Evolutionary conservation across 2,329 filamentous ascomycete genomes (phyloP).

Genomic region (Colletotrichum liaoningense): DNA sequence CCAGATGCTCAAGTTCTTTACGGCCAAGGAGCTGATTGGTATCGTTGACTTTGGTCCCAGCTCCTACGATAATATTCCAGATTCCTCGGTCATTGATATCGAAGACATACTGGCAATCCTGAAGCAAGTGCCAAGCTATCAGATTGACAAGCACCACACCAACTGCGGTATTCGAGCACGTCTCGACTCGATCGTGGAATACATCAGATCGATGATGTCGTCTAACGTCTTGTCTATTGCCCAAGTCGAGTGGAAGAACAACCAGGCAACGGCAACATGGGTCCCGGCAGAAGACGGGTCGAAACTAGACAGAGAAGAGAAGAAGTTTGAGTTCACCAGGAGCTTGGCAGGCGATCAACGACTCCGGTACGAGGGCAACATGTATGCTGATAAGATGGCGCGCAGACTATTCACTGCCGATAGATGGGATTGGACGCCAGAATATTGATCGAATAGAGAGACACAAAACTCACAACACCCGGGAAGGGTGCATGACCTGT

Average conservation of each 20-base stretch:
- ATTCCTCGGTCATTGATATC: constrained; percentile 70
- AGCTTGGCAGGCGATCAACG: constrained; percentile 62
- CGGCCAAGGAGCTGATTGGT: constrained; percentile 69
- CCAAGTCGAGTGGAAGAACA: constrained; percentile 58
- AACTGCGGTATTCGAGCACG: constrained; percentile 78
- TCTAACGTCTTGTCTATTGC: constrained; percentile 57
- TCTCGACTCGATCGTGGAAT: constrained; percentile 74
- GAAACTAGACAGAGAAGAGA: constrained; percentile 11
- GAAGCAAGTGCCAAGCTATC: constrained; percentile 76
- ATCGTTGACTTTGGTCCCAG: constrained; percentile 66
- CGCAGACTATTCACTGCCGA: constrained; percentile 66
- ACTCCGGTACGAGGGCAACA: constrained; percentile 58
- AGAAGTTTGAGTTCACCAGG: constrained; percentile 62
- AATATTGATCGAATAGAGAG: constrained; percentile 40
- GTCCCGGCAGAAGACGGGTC: constrained; percentile 35
- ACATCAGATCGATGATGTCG: constrained; percentile 68
- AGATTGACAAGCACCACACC: constrained; percentile 78
- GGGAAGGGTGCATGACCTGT: no score
- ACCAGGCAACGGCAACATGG: constrained; percentile 56
- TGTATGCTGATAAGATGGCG: constrained; percentile 64
- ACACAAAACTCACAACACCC: neutral
- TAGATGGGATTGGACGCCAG: constrained; percentile 71
- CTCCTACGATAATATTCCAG: constrained; percentile 57
- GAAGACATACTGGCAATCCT: constrained; percentile 69
- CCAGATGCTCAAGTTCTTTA: constrained; percentile 80